These are phyloP conservation scores for Yarrowia porcina DNA, from an alignment of 805 yeast genomes.

Conservation along the genomic window DNA sequence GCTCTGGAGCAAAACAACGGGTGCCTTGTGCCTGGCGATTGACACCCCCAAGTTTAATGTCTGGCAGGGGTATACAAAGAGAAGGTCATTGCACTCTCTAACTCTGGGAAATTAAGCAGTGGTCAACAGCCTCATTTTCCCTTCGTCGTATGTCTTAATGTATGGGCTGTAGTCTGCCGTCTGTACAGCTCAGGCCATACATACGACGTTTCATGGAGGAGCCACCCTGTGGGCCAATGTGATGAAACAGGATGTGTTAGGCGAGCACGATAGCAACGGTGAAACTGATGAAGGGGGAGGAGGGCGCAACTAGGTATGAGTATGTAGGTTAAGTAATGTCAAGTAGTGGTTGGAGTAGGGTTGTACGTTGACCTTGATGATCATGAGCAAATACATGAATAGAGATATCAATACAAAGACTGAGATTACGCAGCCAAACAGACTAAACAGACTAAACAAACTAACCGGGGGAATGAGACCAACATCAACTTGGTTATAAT, in stretches of 20 bases:
- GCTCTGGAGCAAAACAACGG: background rate
- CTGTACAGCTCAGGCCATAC: background rate
- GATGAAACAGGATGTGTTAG: background rate
- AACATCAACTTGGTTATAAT: too few species aligned
- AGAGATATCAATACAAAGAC: too few species aligned
- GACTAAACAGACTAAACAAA: too few species aligned
- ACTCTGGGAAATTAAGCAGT: too few species aligned
- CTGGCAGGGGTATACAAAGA: background rate
- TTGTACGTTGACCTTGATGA: too few species aligned
- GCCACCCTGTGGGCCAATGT: background rate
- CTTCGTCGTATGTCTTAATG: too few species aligned
- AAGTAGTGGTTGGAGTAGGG: too few species aligned
- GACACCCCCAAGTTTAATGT: background rate
- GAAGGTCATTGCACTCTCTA: too few species aligned
- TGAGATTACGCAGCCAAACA: background rate
- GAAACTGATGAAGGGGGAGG: background rate
- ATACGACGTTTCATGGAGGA: background rate
- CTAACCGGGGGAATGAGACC: too few species aligned
- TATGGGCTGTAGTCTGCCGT: too few species aligned
- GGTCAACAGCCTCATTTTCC: too few species aligned
- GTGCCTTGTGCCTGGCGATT: constrained; percentile 9
- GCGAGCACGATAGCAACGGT: background rate
- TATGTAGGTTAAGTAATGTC: background rate
- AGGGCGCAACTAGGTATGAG: background rate
- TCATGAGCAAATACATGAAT: too few species aligned